A percentile compares a stretch with the other conserved stretches of the same genome.
Conservation (phyloP, 2,329 filamentous ascomycete species). For the Scedosporium boydii region DNA sequence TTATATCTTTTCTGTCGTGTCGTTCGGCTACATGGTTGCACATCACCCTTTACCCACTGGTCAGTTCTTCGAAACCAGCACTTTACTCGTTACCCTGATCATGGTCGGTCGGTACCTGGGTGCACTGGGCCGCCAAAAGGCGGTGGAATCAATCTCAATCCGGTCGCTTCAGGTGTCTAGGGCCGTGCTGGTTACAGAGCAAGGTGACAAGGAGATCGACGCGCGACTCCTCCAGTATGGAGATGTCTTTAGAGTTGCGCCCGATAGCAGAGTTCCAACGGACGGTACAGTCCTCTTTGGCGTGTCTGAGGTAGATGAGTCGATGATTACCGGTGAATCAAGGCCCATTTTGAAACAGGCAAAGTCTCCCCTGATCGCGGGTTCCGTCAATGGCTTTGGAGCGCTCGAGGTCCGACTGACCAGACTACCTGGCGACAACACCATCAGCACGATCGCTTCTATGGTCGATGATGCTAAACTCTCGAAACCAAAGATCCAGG, state of each 20-base stretch:
- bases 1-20: slow-evolving; percentile 52
- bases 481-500: slow-evolving; percentile 59
- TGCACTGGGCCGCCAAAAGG: slow-evolving; percentile 42
- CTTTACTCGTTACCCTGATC: slow-evolving; percentile 48
- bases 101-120: slow-evolving; percentile 45
- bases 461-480: slow-evolving; percentile 64
- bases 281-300: slow-evolving; percentile 60
- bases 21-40: slow-evolving; percentile 34
- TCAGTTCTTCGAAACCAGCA: slow-evolving; percentile 54
- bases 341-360: slow-evolving; percentile 47
- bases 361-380: slow-evolving; percentile 52
- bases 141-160: slow-evolving; percentile 45
- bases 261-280: slow-evolving; percentile 52
- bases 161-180: slow-evolving; percentile 47
- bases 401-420: slow-evolving; percentile 48
- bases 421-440: slow-evolving; percentile 60
- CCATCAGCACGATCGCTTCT: slow-evolving; percentile 55
- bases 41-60: slow-evolving; percentile 34
- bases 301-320: slow-evolving; percentile 61
- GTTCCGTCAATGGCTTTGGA: slow-evolving; percentile 58
- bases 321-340: slow-evolving; percentile 68
- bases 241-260: slow-evolving; percentile 54
- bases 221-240: slow-evolving; percentile 58
- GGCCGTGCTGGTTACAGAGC: slow-evolving; percentile 37
- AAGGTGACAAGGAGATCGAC: slow-evolving; percentile 45